Percentiles rank a stretch among this genome's conserved stretches.
phyloP scores from a whole-genome alignment of 495 filamentous ascomycete species.

The Annulohypoxylon maeteangense region DNA sequence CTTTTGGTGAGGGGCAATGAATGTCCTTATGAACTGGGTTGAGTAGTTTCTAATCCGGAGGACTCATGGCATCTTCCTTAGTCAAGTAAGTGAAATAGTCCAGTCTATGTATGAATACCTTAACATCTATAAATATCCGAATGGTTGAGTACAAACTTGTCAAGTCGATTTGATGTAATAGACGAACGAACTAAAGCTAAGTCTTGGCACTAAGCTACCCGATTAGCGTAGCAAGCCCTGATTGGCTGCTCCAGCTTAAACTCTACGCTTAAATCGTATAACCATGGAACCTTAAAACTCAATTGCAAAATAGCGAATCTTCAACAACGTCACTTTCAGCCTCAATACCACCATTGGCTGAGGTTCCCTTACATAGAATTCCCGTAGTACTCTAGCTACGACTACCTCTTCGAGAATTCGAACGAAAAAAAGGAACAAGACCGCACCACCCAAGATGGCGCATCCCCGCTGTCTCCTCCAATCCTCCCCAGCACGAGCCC shows the following conservation, averaged over 20 bases:
- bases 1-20: slow-evolving; percentile 7
- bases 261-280: slow-evolving; percentile 6
- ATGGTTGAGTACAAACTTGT: neutral
- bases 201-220: slow-evolving; percentile 19
- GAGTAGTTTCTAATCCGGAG: neutral
- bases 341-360: neutral
- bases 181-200: neutral
- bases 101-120: neutral
- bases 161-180: neutral
- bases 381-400: neutral
- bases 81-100: neutral
- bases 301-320: slow-evolving; percentile 1
- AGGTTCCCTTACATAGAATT: neutral
- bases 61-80: neutral
- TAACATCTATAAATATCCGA: neutral
- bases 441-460: slow-evolving; percentile 24
- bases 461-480: slow-evolving; percentile 31
- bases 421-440: neutral
- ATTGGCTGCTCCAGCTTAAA: slow-evolving; percentile 34
- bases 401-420: neutral
- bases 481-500: slow-evolving; percentile 42
- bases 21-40: neutral
- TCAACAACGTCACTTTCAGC: neutral
- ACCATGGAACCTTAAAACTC: slow-evolving; percentile 6
- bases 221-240: neutral